Conservation (phyloP, 441 rosid species). For the Adansonia rubrostipa region DNA sequence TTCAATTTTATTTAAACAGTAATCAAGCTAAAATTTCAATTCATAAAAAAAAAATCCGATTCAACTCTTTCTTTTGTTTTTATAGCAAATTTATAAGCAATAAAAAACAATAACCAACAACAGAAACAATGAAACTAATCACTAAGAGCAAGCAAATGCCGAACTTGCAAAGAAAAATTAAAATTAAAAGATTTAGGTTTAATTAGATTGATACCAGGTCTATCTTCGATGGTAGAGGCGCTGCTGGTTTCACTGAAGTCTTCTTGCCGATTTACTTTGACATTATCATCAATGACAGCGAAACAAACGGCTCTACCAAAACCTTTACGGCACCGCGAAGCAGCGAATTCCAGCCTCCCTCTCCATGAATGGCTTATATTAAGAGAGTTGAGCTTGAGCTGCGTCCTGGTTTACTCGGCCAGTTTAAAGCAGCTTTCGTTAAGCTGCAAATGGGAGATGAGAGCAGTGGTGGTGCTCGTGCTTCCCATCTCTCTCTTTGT, state of each 20-base stretch:
- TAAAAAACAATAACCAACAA: neutral
- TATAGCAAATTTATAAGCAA: neutral
- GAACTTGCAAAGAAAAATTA: too few species aligned
- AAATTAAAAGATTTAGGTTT: too few species aligned
- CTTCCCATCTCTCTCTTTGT: slow-evolving; percentile 46
- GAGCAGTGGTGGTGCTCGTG: slow-evolving; percentile 46
- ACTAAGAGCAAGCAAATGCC: neutral
- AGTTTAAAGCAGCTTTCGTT: slow-evolving; percentile 44
- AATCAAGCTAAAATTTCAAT: neutral
- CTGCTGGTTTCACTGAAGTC: slow-evolving; percentile 37
- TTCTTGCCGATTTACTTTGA: slow-evolving; percentile 40
- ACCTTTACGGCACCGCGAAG: slow-evolving; percentile 38
- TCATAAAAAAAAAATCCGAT: neutral
- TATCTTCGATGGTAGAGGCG: slow-evolving; percentile 65
- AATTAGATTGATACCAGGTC: slow-evolving; percentile 55
- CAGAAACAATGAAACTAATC: neutral
- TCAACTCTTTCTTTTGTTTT: neutral
- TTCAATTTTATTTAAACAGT: neutral
- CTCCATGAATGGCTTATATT: slow-evolving; percentile 38
- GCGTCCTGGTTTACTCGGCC: slow-evolving; percentile 32
- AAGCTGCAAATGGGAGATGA: slow-evolving; percentile 61
- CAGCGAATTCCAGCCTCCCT: slow-evolving; percentile 39
- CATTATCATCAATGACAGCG: slow-evolving; percentile 63
- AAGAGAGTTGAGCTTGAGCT: slow-evolving; percentile 30
- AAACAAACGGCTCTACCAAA: slow-evolving; percentile 42